Evolutionary conservation across 2,329 filamentous ascomycete species (phyloP), one percentile per base, ranked within the genome.

Genomic region (Alternaria sp.): DNA sequence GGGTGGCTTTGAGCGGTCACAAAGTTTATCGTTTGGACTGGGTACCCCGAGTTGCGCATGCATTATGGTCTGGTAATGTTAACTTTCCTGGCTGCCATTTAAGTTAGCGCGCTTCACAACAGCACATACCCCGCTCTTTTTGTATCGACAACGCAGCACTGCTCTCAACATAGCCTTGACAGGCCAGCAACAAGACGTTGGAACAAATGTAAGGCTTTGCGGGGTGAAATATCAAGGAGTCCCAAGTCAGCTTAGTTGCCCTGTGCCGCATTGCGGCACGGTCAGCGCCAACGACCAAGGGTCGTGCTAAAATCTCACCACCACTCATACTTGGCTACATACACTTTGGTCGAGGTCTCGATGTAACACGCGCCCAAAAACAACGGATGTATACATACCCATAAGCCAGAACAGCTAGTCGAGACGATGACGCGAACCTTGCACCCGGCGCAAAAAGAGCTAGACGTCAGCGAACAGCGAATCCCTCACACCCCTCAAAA

Each of bases 371-470:
- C 45, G 23, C 21, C 21, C 15, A 0, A 18, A 25, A 21, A 15
- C 1, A 10, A 47, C 0, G 15, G n/a, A 0, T 41, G 0, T 1
- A 4, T 5, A 25, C 45, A 18, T 25, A 25, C 21, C 6, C 23
- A 47, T 25, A 11, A 21, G 2, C 23, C 23, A 25, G 21, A 47
- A 15, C 8, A 25, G 45, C 23, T 25, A 25, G 45, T n/a, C 5
- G 14, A 1, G 5, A 15, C 10, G 15, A 47, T 47, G 45, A 47
- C 12, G 14, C 21, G 0, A 25, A 25, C 45, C 8, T 20, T 0
- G 5, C 0, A 4, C 18, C 6, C 37, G 37, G 2, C 45, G 21
- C 45, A 25, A 47, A 47, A 20, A 47, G 15, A 25, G 5, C 14
- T 10, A 25, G 45, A 47, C 23, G 45, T 11, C 21, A n/a, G 45